Percentiles rank a stretch among this genome's conserved stretches.
phyloP scores from a whole-genome alignment of 2,329 filamentous ascomycete genomes.

The Aschersonia sp. region DNA sequence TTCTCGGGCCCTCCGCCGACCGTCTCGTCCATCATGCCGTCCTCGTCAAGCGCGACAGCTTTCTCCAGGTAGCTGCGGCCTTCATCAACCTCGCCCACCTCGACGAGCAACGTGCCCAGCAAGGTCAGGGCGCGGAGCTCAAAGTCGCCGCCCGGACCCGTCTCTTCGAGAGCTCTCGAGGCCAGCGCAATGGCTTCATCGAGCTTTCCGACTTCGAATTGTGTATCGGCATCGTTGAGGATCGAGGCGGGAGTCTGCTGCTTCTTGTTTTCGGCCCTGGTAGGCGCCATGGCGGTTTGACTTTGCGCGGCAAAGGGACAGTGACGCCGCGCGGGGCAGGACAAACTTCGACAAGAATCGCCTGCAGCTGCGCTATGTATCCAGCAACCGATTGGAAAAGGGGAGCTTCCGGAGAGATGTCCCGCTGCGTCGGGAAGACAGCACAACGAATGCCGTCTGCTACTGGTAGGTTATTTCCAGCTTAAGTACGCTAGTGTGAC shows the following conservation, averaged over 20 bases:
- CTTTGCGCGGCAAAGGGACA: neutral
- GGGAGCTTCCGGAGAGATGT: too few species aligned
- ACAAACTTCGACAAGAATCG: too few species aligned
- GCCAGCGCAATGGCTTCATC: constrained; percentile 26
- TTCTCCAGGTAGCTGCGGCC: constrained; percentile 59
- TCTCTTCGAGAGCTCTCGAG: constrained; percentile 25
- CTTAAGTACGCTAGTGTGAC: too few species aligned
- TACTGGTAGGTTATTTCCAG: too few species aligned
- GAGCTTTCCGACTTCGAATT: constrained; percentile 26
- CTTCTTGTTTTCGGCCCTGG: constrained; percentile 22
- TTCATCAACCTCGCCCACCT: constrained; percentile 65
- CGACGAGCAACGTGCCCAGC: constrained; percentile 68
- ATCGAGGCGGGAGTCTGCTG: constrained; percentile 13
- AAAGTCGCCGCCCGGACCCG: constrained; percentile 29
- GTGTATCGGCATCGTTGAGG: constrained; percentile 24
- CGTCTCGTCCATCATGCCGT: constrained; percentile 55
- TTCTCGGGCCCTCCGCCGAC: constrained; percentile 80
- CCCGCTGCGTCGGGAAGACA: too few species aligned
- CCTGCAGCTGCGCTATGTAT: too few species aligned
- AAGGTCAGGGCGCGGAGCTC: constrained; percentile 57
- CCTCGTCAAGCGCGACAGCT: constrained; percentile 62
- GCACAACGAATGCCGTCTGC: too few species aligned
- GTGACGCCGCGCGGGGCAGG: too few species aligned
- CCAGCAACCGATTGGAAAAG: too few species aligned
- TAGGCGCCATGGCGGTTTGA: constrained; percentile 23